Conservation (phyloP, 2,329 filamentous ascomycete species). For the Penicillium janthinellum region DNA sequence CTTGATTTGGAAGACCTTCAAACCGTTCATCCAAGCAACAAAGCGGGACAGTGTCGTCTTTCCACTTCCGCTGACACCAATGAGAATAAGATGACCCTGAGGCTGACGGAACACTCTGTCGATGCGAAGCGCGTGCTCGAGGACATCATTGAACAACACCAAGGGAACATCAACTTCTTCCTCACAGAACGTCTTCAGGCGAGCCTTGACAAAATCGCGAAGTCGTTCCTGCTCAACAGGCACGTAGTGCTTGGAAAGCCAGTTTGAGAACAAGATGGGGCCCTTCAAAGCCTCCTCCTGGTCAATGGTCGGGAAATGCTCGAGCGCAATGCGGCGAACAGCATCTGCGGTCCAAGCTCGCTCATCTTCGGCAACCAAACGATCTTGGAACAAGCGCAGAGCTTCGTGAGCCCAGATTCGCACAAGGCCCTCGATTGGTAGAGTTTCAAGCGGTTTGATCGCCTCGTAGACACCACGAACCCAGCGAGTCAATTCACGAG, state of each 20-base stretch:
- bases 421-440: conserved; percentile 87
- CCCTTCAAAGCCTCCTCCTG: conserved; percentile 84
- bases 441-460: conserved; percentile 83
- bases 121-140: conserved; percentile 97
- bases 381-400: conserved; percentile 92
- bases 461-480: conserved; percentile 97
- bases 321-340: conserved; percentile 80
- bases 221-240: conserved; percentile 94
- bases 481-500: conserved; percentile 97
- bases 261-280: conserved; percentile 98
- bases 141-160: conserved; percentile 98
- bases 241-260: conserved; percentile 98
- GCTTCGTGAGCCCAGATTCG: conserved; percentile 99
- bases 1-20: conserved; percentile 99
- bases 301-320: conserved; percentile 94
- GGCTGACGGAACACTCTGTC: conserved; percentile 98
- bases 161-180: conserved; percentile 98
- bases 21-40: conserved; percentile 99
- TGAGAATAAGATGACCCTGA: conserved; percentile 96
- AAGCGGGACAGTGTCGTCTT: conserved; percentile 98
- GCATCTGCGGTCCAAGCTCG: conserved; percentile 91
- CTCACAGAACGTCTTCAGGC: conserved; percentile 97
- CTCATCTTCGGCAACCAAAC: conserved; percentile 91
- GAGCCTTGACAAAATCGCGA: conserved; percentile 94
- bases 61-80: conserved; percentile 96